Conservation (phyloP, 2,329 filamentous ascomycete species). For the Penicillium sp. region DNA sequence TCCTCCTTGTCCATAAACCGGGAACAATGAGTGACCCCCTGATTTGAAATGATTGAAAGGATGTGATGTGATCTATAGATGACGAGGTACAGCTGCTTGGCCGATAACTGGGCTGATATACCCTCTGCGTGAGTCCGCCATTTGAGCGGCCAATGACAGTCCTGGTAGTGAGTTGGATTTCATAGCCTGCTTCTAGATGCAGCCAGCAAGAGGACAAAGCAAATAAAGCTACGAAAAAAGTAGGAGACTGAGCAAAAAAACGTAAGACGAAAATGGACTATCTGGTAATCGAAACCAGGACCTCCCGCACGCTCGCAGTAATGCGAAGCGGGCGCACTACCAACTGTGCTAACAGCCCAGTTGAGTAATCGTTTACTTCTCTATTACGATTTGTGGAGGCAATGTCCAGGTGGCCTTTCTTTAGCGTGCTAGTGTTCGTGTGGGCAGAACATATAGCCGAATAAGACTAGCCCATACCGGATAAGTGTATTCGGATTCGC, state of each 20-base stretch:
- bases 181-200: neutral
- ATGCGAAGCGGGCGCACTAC: slow-evolving; percentile 36
- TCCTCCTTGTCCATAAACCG: neutral
- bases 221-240: neutral
- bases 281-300: slow-evolving; percentile 47
- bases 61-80: slow-evolving; percentile 3
- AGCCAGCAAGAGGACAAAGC: neutral
- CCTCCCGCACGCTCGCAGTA: slow-evolving; percentile 34
- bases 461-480: neutral
- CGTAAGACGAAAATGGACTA: slow-evolving; percentile 34
- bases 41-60: neutral
- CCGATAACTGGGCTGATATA: neutral
- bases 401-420: neutral
- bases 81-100: neutral
- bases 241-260: neutral
- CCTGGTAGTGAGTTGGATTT: neutral
- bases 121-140: neutral
- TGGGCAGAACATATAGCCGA: slow-evolving; percentile 20
- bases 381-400: neutral
- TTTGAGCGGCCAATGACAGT: neutral
- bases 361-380: neutral
- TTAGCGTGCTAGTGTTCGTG: neutral
- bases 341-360: slow-evolving; percentile 11
- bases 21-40: neutral
- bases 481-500: slow-evolving; percentile 1